A percentile compares a stretch with the other conserved stretches of the same genome.
Conservation (phyloP, 495 filamentous ascomycete species). For the Penicillium desertorum region DNA sequence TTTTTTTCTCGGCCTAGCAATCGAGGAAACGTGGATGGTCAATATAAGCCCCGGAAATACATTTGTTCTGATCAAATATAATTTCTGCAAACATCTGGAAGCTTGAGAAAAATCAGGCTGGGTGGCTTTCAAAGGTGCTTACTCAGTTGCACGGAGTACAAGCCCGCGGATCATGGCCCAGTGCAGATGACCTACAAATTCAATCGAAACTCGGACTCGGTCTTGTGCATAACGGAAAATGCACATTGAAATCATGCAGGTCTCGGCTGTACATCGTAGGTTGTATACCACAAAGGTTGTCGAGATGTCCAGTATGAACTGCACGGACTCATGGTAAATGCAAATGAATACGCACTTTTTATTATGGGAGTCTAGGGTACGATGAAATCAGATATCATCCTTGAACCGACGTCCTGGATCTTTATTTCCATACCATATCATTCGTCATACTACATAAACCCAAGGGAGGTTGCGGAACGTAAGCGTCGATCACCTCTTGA, state of each 20-base stretch:
- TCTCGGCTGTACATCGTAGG: background rate
- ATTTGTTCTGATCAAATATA: background rate
- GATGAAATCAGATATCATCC: background rate
- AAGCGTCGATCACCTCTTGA: background rate
- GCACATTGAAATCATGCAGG: conserved; percentile 21
- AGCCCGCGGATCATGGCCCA: conserved; percentile 26
- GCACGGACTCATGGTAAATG: background rate
- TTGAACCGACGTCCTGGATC: background rate
- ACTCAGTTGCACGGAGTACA: background rate
- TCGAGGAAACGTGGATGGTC: background rate
- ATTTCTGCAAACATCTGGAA: conserved; percentile 1
- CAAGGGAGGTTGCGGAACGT: conserved; percentile 1
- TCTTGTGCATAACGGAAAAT: conserved; percentile 12
- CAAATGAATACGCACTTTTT: background rate
- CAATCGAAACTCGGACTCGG: conserved; percentile 17
- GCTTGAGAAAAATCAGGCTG: conserved; percentile 11
- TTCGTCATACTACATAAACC: conserved; percentile 1
- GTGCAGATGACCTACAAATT: conserved; percentile 37
- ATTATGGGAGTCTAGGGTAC: background rate
- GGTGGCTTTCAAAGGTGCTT: conserved; percentile 12
- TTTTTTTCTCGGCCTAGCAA: background rate
- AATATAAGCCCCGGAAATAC: background rate
- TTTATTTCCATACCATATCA: conserved; percentile 5
- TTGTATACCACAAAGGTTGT: conserved; percentile 1
- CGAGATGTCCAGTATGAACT: background rate